Conservation (phyloP, 1,284 basidiomycete genomes). For the Xerocomus minutiporus region DNA sequence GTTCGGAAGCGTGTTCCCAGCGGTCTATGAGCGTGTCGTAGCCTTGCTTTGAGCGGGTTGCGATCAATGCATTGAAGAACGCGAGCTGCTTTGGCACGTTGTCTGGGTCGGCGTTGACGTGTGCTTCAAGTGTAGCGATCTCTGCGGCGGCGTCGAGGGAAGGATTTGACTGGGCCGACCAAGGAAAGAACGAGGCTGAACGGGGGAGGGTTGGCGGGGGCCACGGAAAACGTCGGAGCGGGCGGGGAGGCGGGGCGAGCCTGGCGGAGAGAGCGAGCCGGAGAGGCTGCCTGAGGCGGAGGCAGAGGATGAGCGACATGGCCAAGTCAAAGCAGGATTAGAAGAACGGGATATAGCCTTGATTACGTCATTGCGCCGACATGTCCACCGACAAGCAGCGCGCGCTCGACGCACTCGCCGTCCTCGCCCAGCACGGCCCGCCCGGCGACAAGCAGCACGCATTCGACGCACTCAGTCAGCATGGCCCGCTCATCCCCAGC, state of each 20-base stretch:
- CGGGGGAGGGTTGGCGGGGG: slow-evolving; percentile 14
- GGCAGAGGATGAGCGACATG: slow-evolving; percentile 8
- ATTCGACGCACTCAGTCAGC: too few species aligned
- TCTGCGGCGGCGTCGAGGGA: slow-evolving; percentile 62
- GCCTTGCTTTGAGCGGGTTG: slow-evolving; percentile 59
- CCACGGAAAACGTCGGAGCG: slow-evolving; percentile 6
- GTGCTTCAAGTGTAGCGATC: slow-evolving; percentile 67
- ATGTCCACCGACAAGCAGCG: not conserved
- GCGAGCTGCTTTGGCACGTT: slow-evolving; percentile 65
- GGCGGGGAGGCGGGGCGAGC: not conserved
- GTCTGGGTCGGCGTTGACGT: slow-evolving; percentile 65
- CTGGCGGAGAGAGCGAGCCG: not conserved
- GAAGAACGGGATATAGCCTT: not conserved
- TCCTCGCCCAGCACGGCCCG: slow-evolving; percentile 32
- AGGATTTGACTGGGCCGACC: slow-evolving; percentile 46
- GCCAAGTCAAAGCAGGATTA: not conserved
- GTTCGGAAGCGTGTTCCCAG: slow-evolving; percentile 79
- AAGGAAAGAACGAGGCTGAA: slow-evolving; percentile 48
- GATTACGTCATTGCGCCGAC: not conserved
- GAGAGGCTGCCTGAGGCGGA: slow-evolving; percentile 9
- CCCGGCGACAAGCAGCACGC: not conserved
- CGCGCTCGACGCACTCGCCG: not conserved
- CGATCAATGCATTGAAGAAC: slow-evolving; percentile 62
- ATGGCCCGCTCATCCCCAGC: slow-evolving; percentile 31
- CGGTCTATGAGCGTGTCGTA: slow-evolving; percentile 68